Evolutionary conservation across 257 asterid species (phyloP).

Genomic region (Nicotiana sylvestris): DNA sequence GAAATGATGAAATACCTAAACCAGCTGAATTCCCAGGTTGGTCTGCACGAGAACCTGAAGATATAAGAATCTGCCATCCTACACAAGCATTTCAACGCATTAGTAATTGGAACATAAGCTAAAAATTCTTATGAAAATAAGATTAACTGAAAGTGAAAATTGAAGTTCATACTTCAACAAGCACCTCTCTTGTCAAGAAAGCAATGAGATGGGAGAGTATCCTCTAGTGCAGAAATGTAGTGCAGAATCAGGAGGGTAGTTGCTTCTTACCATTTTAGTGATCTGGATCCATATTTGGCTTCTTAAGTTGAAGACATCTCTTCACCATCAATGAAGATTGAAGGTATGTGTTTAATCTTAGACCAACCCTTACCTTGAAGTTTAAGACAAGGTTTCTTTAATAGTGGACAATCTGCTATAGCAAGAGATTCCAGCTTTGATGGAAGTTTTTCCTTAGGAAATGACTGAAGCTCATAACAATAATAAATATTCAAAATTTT

Average conservation of each 20-base stretch:
- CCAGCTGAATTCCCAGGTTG: slow-evolving; percentile 56
- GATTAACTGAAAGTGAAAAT: slow-evolving; percentile 4
- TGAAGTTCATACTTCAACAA: slow-evolving; percentile 31
- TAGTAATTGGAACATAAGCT: background rate
- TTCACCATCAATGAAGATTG: background rate
- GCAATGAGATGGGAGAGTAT: too few relatives aligned
- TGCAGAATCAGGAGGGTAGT: background rate
- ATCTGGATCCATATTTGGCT: background rate
- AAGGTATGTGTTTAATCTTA: background rate
- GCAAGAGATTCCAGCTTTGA: slow-evolving; percentile 25
- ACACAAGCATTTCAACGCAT: slow-evolving; percentile 26
- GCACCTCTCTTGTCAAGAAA: too few relatives aligned
- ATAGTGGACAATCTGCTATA: slow-evolving; percentile 27
- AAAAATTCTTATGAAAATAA: background rate
- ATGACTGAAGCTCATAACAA: slow-evolving; percentile 25
- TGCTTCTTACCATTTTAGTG: background rate
- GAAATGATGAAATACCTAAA: slow-evolving; percentile 47
- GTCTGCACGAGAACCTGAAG: slow-evolving; percentile 66
- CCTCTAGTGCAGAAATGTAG: background rate
- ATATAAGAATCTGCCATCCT: slow-evolving; percentile 66
- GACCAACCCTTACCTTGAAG: background rate
- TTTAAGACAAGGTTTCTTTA: background rate
- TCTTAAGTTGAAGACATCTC: background rate
- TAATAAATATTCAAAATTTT: slow-evolving; percentile 26
- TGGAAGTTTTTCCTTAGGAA: slow-evolving; percentile 40